phyloP scores from a whole-genome alignment of 1,284 basidiomycete genomes.

The Neotropicomus parvogracilis region DNA sequence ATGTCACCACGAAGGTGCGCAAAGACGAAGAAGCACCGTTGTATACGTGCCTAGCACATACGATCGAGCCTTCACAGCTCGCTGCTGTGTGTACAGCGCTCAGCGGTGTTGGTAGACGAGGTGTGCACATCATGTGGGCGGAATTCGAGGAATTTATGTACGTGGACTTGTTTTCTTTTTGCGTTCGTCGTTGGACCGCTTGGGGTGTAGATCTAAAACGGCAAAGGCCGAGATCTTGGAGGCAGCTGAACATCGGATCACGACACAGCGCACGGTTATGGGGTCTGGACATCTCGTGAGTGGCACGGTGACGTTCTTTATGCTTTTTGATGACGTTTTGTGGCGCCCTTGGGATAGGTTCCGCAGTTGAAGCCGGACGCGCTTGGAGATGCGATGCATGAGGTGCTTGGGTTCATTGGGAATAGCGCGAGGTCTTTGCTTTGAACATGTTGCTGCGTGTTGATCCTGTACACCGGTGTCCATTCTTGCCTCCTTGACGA shows the following conservation, averaged over 20 bases:
- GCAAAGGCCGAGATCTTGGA: constrained; percentile 31
- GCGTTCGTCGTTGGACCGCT: neutral
- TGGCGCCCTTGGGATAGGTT: constrained; percentile 13
- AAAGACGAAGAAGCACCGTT: constrained; percentile 32
- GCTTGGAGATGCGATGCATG: constrained; percentile 25
- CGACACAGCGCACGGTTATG: constrained; percentile 21
- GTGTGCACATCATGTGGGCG: constrained; percentile 31
- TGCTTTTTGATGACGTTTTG: neutral
- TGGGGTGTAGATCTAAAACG: constrained; percentile 18
- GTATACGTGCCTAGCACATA: constrained; percentile 30
- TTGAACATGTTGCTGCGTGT: constrained; percentile 5
- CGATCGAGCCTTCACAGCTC: constrained; percentile 27
- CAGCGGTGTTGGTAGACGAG: constrained; percentile 11
- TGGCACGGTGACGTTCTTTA: neutral
- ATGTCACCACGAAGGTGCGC: constrained; percentile 24
- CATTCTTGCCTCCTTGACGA: neutral
- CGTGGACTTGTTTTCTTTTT: constrained; percentile 3
- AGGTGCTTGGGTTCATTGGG: constrained; percentile 23
- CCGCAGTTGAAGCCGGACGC: constrained; percentile 32
- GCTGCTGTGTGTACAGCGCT: constrained; percentile 19
- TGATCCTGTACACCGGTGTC: neutral
- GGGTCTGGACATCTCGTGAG: constrained; percentile 33
- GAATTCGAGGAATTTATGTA: constrained; percentile 34
- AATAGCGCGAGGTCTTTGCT: constrained; percentile 12
- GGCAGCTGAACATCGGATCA: constrained; percentile 23